Conservation (phyloP, 805 yeast species). For the Citeromyces matritensis region DNA sequence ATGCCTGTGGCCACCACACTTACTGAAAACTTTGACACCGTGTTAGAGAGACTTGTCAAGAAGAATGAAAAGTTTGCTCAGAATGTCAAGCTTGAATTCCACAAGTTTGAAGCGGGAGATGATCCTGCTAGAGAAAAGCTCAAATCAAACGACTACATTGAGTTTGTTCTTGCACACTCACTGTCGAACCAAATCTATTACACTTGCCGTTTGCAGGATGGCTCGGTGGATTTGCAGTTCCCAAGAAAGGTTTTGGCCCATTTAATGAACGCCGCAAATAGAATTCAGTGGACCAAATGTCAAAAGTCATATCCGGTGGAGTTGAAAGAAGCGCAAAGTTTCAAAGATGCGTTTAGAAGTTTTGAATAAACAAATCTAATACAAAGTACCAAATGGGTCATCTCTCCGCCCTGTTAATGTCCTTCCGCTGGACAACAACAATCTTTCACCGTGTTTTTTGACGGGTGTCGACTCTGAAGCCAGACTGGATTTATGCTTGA, state of each 20-base stretch:
- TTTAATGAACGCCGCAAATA: slow-evolving; percentile 40
- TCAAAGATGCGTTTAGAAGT: slow-evolving; percentile 36
- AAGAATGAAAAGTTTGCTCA: slow-evolving; percentile 28
- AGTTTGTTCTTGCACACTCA: slow-evolving; percentile 11
- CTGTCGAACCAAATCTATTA: slow-evolving; percentile 8
- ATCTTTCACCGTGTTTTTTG: too few species aligned
- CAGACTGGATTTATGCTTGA: slow-evolving; percentile 51
- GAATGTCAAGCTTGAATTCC: slow-evolving; percentile 23
- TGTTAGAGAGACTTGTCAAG: slow-evolving; percentile 25
- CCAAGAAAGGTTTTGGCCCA: slow-evolving; percentile 70
- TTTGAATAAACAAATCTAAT: slow-evolving; percentile 34
- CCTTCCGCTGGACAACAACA: too few species aligned
- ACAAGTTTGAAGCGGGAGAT: slow-evolving; percentile 11
- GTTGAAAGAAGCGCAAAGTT: slow-evolving; percentile 40
- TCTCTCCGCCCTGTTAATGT: slow-evolving; percentile 7
- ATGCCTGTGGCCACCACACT: slow-evolving; percentile 45
- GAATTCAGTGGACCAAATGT: slow-evolving; percentile 70
- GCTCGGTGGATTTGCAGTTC: slow-evolving; percentile 56
- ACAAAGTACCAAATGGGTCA: slow-evolving; percentile 19
- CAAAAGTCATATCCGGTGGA: slow-evolving; percentile 51
- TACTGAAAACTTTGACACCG: slow-evolving; percentile 24
- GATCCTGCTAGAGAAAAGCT: slow-evolving; percentile 9
- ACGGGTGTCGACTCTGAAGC: too few species aligned
- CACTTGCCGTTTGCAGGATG: slow-evolving; percentile 13
- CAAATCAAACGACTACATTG: slow-evolving; percentile 16